A percentile compares a stretch with the other conserved stretches of the same genome.
Evolutionary conservation across 192 early-diverging fungal genomes (phyloP).

Genomic region (Funneliformis mosseae): DNA sequence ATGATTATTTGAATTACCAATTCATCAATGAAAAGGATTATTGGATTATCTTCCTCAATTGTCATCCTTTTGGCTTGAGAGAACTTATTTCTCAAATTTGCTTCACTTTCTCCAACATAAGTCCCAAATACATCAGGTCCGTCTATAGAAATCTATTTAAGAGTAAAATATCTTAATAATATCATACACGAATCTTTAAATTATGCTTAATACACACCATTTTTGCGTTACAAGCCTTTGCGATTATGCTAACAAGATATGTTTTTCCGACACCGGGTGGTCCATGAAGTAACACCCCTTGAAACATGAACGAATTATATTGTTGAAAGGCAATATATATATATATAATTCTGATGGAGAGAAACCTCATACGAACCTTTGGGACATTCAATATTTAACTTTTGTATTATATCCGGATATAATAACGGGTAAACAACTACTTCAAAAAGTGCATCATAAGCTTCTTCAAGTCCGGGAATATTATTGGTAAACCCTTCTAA

Average conservation of each 20-base stretch:
- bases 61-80: constrained; percentile 59
- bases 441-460: constrained; percentile 74
- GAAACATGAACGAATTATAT: constrained; percentile 1
- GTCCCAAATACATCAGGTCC: constrained; percentile 85
- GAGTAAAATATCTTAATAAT: not conserved
- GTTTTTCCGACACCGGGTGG: constrained; percentile 98
- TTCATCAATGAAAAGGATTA: constrained; percentile 97
- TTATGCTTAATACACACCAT: constrained; percentile 53
- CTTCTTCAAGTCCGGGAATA: constrained; percentile 73
- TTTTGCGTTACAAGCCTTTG: constrained; percentile 65
- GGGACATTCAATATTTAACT: constrained; percentile 77
- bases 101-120: constrained; percentile 88
- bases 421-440: constrained; percentile 77
- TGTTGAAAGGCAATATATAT: not conserved
- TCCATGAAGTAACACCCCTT: constrained; percentile 85
- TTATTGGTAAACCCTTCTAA: constrained; percentile 1
- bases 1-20: constrained; percentile 53
- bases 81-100: constrained; percentile 71
- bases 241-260: constrained; percentile 71
- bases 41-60: constrained; percentile 41
- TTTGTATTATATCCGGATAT: constrained; percentile 61
- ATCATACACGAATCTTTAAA: constrained; percentile 13
- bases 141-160: constrained; percentile 61
- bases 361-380: constrained; percentile 47
- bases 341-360: not conserved